phyloP scores from a whole-genome alignment of 2,329 filamentous ascomycete species.

The Colletotrichum phormii region DNA sequence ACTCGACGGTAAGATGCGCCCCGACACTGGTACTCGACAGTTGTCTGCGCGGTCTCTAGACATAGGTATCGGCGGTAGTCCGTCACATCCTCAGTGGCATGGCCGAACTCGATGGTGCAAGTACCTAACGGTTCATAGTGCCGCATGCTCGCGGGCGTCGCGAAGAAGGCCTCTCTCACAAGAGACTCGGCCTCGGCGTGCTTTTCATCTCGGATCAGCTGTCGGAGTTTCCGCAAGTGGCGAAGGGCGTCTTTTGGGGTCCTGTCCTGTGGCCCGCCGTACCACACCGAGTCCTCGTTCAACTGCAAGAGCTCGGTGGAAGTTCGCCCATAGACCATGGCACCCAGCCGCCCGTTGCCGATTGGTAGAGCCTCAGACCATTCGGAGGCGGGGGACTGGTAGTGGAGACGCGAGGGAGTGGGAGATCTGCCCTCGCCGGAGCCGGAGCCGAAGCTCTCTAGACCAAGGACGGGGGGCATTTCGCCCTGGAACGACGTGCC shows the following conservation, averaged over 20 bases:
- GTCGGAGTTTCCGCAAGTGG: constrained; percentile 49
- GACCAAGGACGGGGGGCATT: constrained; percentile 11
- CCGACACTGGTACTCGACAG: constrained; percentile 27
- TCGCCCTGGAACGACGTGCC: constrained; percentile 25
- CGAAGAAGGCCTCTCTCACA: constrained; percentile 52
- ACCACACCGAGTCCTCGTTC: constrained; percentile 61
- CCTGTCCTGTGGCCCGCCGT: constrained; percentile 53
- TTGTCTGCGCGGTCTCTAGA: constrained; percentile 25
- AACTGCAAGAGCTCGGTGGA: constrained; percentile 52
- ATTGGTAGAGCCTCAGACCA: constrained; percentile 51
- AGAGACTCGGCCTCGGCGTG: constrained; percentile 38
- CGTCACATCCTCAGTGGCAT: constrained; percentile 39
- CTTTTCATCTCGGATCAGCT: constrained; percentile 49
- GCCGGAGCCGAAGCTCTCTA: constrained; percentile 10
- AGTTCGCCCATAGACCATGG: constrained; percentile 53
- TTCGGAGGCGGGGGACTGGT: constrained; percentile 43
- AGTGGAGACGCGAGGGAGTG: constrained; percentile 40
- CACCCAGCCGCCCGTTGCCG: constrained; percentile 54
- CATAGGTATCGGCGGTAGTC: constrained; percentile 37
- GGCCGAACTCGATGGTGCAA: constrained; percentile 54
- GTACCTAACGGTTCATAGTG: constrained; percentile 57
- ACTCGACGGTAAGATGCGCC: constrained; percentile 41
- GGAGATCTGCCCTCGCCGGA: constrained; percentile 3
- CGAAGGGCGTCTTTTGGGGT: constrained; percentile 48
- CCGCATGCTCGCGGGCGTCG: constrained; percentile 56